These are phyloP conservation scores for Saccharomycopsis malanga DNA, from an alignment of 805 yeast genomes.

Conservation along the genomic window DNA sequence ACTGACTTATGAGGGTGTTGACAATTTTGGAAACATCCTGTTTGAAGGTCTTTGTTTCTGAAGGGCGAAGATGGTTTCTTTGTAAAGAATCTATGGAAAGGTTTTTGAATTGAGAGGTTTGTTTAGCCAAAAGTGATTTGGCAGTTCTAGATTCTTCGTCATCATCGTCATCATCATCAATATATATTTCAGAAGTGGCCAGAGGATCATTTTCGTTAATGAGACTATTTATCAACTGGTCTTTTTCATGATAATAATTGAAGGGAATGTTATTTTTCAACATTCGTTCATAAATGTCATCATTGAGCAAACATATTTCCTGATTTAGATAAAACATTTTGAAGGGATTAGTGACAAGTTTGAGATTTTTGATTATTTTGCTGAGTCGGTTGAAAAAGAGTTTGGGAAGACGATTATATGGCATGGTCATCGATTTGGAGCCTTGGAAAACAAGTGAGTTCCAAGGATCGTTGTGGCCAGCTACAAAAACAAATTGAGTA, in stretches of 20 bases:
- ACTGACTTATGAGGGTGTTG: slow-evolving; percentile 81
- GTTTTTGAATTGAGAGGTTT: slow-evolving; percentile 7
- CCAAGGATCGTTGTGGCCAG: slow-evolving; percentile 96
- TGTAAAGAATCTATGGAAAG: slow-evolving; percentile 22
- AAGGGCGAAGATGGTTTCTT: slow-evolving; percentile 38
- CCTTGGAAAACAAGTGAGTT: slow-evolving; percentile 63
- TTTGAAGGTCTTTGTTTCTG: slow-evolving; percentile 42
- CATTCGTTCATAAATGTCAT: slow-evolving; percentile 63
- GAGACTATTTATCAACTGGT: slow-evolving; percentile 12
- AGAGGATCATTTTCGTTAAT: slow-evolving; percentile 23
- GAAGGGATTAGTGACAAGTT: slow-evolving; percentile 72
- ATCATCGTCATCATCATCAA: slow-evolving; percentile 25
- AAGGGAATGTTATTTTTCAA: slow-evolving; percentile 62
- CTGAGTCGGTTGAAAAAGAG: slow-evolving; percentile 63
- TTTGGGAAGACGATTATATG: slow-evolving; percentile 64
- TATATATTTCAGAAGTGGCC: slow-evolving; percentile 24
- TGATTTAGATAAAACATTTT: slow-evolving; percentile 74
- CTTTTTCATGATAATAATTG: slow-evolving; percentile 31
- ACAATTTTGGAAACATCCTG: slow-evolving; percentile 43
- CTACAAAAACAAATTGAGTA: slow-evolving; percentile 64
- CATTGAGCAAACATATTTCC: slow-evolving; percentile 70
- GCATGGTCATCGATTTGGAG: slow-evolving; percentile 50
- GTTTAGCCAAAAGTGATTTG: slow-evolving; percentile 4
- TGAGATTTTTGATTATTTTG: slow-evolving; percentile 46
- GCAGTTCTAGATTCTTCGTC: slow-evolving; percentile 26